Evolutionary conservation across 225 moss, liverwort and hornwort genomes (phyloP).

Genomic region (Ulota crispa): DNA sequence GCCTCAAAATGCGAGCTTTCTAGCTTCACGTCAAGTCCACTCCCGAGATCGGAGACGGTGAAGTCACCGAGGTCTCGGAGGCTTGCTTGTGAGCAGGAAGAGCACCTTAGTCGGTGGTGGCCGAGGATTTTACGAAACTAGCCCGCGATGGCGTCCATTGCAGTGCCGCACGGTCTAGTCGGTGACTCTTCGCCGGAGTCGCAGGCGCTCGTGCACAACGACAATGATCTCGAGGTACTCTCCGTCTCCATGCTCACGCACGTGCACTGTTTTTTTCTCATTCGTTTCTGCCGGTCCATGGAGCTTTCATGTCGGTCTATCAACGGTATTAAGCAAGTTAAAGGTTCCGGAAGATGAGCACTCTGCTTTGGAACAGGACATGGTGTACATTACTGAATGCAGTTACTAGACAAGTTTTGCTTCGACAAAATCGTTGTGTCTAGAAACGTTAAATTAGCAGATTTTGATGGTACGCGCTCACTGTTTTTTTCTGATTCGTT

Average conservation of each 20-base stretch:
- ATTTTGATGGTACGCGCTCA: no score
- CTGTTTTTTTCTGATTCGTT: no score
- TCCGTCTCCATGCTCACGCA: not conserved
- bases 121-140: not conserved
- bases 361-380: not conserved
- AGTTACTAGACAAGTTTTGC: not conserved
- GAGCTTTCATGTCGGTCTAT: not conserved
- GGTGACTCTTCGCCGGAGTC: conserved; percentile 33
- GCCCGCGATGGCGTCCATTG: conserved; percentile 38
- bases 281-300: not conserved
- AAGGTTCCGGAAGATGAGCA: not conserved
- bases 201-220: conserved; percentile 33
- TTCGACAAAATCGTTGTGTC: not conserved
- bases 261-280: not conserved
- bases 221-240: conserved; percentile 38
- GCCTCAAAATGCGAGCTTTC: not conserved
- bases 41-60: not conserved
- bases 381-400: not conserved
- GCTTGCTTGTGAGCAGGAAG: not conserved
- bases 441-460: not conserved
- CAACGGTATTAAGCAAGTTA: no score
- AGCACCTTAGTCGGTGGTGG: not conserved
- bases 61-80: not conserved
- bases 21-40: not conserved
- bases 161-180: conserved; percentile 27